These are phyloP conservation scores for Fomitopsis pulvina DNA, from an alignment of 768 basidiomycete genomes.

Conservation along the genomic window DNA sequence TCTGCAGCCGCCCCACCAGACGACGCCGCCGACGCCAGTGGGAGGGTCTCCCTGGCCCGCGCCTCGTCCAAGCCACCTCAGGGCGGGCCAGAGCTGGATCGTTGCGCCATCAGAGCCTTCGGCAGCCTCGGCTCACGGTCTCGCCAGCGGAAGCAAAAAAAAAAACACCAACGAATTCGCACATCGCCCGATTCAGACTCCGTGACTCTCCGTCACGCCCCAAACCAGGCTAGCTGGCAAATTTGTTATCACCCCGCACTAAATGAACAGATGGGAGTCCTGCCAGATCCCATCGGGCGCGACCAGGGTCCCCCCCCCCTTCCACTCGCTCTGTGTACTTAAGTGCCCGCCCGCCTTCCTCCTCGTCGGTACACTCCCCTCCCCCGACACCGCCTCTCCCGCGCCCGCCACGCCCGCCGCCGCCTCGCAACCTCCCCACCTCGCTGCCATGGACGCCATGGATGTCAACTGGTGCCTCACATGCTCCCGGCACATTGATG, in stretches of 20 bases:
- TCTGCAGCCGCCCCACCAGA: not conserved
- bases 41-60: too few species aligned
- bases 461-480: constrained; percentile 69
- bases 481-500: constrained; percentile 53
- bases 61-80: not conserved
- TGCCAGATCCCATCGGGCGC: constrained; percentile 4
- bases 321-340: constrained; percentile 11
- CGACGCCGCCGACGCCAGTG: too few species aligned
- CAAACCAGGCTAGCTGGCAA: not conserved
- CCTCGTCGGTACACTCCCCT: constrained; percentile 10
- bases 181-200: not conserved
- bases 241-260: constrained; percentile 1
- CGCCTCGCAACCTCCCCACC: constrained; percentile 7
- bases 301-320: constrained; percentile 5
- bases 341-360: constrained; percentile 3
- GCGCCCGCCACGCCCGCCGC: constrained; percentile 16
- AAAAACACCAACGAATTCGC: not conserved
- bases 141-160: not conserved
- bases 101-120: not conserved
- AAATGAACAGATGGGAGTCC: constrained; percentile 2
- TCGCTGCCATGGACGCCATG: constrained; percentile 31
- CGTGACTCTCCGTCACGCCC: constrained; percentile 1
- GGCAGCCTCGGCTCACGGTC: not conserved
- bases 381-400: constrained; percentile 15
- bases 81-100: not conserved